phyloP scores from a whole-genome alignment of 768 basidiomycete species.

The Phlebiopsis flavidoalba region DNA sequence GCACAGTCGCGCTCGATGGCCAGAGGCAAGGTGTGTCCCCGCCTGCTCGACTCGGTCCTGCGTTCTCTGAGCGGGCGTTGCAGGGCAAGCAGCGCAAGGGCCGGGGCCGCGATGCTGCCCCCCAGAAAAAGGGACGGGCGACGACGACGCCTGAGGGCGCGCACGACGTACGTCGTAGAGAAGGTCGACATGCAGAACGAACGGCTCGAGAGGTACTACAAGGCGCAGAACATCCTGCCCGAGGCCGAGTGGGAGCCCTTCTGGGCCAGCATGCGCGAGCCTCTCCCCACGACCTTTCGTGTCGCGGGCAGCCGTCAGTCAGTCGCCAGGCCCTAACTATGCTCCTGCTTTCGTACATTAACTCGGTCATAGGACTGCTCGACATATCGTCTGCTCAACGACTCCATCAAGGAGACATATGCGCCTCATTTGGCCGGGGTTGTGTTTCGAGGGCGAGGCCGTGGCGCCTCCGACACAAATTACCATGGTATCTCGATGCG shows the following conservation, averaged over 20 bases:
- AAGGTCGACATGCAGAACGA: conserved; percentile 67
- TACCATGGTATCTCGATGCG: conserved; percentile 63
- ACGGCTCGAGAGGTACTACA: conserved; percentile 64
- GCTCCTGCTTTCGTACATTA: neutral
- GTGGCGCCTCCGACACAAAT: conserved; percentile 77
- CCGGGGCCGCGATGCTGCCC: conserved; percentile 3
- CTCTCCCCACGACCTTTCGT: conserved; percentile 91
- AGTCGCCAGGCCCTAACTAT: conserved; percentile 16
- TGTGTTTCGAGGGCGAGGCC: conserved; percentile 66
- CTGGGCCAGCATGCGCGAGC: conserved; percentile 55
- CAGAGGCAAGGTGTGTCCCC: conserved; percentile 14
- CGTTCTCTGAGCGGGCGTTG: neutral
- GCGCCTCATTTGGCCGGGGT: conserved; percentile 72
- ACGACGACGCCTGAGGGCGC: conserved; percentile 27
- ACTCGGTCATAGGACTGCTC: conserved; percentile 44
- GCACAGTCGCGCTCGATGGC: conserved; percentile 4
- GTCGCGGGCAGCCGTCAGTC: conserved; percentile 86
- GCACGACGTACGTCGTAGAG: conserved; percentile 49
- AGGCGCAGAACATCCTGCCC: conserved; percentile 68
- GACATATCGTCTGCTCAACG: conserved; percentile 78
- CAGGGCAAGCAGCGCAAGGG: conserved; percentile 8
- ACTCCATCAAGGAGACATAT: conserved; percentile 70
- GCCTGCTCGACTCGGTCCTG: neutral
- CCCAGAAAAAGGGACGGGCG: neutral
- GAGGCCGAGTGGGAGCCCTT: conserved; percentile 79